Conservation (phyloP, 2,329 filamentous ascomycete genomes). For the Cucurbitaria berberidis region DNA sequence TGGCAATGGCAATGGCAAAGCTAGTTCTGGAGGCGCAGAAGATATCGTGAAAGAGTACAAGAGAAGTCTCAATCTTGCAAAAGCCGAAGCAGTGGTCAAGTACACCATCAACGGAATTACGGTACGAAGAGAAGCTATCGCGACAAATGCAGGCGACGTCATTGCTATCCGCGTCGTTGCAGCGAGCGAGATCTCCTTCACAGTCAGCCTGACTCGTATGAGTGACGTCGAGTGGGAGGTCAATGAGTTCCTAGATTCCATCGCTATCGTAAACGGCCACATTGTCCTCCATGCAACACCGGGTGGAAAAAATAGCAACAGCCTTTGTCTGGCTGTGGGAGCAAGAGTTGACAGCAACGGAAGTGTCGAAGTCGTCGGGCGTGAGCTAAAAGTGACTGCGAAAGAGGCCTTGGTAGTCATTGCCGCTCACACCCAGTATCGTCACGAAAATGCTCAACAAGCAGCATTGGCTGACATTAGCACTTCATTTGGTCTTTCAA, state of each 20-base stretch:
- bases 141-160: constrained; percentile 52
- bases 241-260: constrained; percentile 53
- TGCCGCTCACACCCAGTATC: constrained; percentile 51
- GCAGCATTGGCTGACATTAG: constrained; percentile 33
- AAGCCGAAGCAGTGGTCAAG: constrained; percentile 46
- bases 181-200: constrained; percentile 14
- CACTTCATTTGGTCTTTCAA: constrained; percentile 20
- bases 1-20: background rate
- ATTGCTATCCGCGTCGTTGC: constrained; percentile 46
- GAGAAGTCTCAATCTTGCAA: constrained; percentile 50
- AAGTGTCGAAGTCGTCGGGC: constrained; percentile 5
- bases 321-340: constrained; percentile 11
- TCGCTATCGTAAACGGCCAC: constrained; percentile 31
- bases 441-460: constrained; percentile 34
- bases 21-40: constrained; percentile 7
- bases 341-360: constrained; percentile 4
- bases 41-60: constrained; percentile 36
- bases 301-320: constrained; percentile 16
- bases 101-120: constrained; percentile 46
- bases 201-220: constrained; percentile 46
- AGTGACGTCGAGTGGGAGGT: constrained; percentile 54
- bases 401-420: constrained; percentile 47
- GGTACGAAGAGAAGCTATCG: constrained; percentile 50
- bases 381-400: constrained; percentile 44
- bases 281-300: constrained; percentile 18